Evolutionary conservation across 352 stramenopile genomes (phyloP), one percentile per base, ranked within the genome.

Genomic region (Globisporangium irregulare): DNA sequence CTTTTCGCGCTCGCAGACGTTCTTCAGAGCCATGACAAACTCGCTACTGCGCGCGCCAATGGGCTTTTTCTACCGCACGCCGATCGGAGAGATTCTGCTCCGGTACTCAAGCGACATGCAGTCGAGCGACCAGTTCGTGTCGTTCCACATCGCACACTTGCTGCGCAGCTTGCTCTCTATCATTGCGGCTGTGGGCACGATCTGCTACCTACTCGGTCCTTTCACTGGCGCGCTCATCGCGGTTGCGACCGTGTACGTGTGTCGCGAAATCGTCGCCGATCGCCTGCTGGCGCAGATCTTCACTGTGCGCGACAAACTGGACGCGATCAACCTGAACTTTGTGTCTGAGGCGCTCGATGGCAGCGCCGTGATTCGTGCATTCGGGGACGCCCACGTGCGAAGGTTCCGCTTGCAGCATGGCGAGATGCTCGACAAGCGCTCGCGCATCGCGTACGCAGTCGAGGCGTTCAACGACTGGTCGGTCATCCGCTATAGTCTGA

Each of bases 271-370:
- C 58, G 70, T 79, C 36, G 71, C 75, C 14, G 73, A 79, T n/a
- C 70, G 73, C 1, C 27, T 80, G 18, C 75, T 82, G 56, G 74
- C 69, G 4, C 76, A 80, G 29, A 70, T 82, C 3, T 76, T 73
- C 56, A 71, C 57, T n/a, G 54, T 82, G 43, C 68, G 62, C 43
- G 64, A 74, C 36, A 59, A 68, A 36, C 59, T 79, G 24, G 74
- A 81, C 27, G 66, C 72, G 3, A 38, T 51, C 41, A 69, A 78
- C 61, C 38, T 81, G 58, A 79, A 70, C 48, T 77, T 81, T 53
- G 69, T 86, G 6, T 78, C 76, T 0, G 78, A 86, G 68, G 71
- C 68, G 4, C 56, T 84, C 10, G 76, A 82, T 60, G 78, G 78
- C 6, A 72, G 67, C 25, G 66, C 72, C 20, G 67, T 80, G 0